phyloP scores from a whole-genome alignment of 306 rosid species.

The apple (Malus domestica) region ASM211411v1 NC_041795.1:28041501-28042000 shows the following conservation, averaged over 20 bases:
- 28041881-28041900: constrained; percentile 30
- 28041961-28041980: constrained; percentile 14
- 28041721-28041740: constrained; percentile 35
- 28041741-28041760: constrained; percentile 41
- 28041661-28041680: constrained; percentile 55
- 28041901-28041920: constrained; percentile 19
- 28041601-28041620: constrained; percentile 57
- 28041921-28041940: constrained; percentile 41
- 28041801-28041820: constrained; percentile 46
- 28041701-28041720: constrained; percentile 23
- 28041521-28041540: constrained; percentile 39
- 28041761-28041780: constrained; percentile 36
- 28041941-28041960: constrained; percentile 28
- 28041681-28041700: constrained; percentile 27
- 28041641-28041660: constrained; percentile 68
- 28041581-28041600: constrained; percentile 46
- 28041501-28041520: constrained; percentile 67
- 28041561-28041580: constrained; percentile 47
- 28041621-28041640: constrained; percentile 98
- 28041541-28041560: constrained; percentile 55
- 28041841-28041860: constrained; percentile 37
- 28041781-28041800: constrained; percentile 46
- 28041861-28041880: constrained; percentile 27
- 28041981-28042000: constrained; percentile 34
- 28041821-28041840: constrained; percentile 49